phyloP scores from a whole-genome alignment of 345 rosid species.

The Rhodamnia argentea region DNA sequence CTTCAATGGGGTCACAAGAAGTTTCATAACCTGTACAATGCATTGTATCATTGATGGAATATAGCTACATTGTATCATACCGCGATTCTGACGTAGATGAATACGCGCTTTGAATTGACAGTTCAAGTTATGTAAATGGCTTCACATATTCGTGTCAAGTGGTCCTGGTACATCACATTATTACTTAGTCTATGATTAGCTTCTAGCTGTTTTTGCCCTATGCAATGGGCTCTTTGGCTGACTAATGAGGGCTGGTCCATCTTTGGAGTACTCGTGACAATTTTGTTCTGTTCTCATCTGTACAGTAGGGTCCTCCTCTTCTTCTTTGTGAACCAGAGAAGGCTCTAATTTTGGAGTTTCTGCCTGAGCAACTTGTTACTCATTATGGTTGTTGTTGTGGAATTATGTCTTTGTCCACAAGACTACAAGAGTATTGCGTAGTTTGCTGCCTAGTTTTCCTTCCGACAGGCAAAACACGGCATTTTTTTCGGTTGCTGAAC shows the following conservation, averaged over 20 bases:
- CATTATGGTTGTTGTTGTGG: not conserved
- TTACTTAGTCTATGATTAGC: not conserved
- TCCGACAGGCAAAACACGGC: not conserved
- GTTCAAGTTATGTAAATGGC: conserved; percentile 11
- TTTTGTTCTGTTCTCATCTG: not conserved
- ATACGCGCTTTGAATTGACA: not conserved
- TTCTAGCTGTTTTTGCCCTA: not conserved
- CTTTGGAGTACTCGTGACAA: not conserved
- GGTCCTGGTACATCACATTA: conserved; percentile 1
- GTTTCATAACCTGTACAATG: conserved; percentile 6
- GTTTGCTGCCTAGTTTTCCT: not conserved
- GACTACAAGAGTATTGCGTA: not conserved
- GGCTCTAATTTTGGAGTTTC: not conserved
- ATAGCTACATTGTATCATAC: conserved; percentile 13
- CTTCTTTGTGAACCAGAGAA: not conserved
- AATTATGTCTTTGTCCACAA: not conserved
- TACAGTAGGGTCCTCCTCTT: not conserved
- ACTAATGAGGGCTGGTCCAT: not conserved
- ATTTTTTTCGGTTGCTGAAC: not conserved
- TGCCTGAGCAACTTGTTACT: not conserved
- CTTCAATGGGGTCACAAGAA: conserved; percentile 6
- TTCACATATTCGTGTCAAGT: conserved; percentile 1
- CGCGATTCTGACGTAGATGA: conserved; percentile 6
- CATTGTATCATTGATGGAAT: conserved; percentile 6
- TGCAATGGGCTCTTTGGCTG: not conserved